phyloP scores from a whole-genome alignment of 2,329 filamentous ascomycete genomes.

The Exophiala dermatitidis region DNA sequence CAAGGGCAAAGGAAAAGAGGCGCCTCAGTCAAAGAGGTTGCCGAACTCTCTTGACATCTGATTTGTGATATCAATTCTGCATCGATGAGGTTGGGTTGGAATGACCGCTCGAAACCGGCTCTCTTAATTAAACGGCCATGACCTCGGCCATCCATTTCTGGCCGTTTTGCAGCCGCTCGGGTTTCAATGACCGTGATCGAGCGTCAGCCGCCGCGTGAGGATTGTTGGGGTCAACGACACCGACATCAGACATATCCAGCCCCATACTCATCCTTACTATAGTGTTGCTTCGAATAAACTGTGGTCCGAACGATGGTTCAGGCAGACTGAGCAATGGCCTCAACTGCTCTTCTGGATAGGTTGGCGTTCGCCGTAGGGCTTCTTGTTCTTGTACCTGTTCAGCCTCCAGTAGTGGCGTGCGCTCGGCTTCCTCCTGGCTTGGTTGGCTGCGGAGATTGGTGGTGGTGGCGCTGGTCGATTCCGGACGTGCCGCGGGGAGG shows the following conservation, averaged over 20 bases:
- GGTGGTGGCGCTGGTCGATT: not conserved
- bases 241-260: too few species aligned
- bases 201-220: not conserved
- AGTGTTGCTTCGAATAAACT: conserved; percentile 5
- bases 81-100: not conserved
- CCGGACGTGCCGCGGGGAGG: not conserved
- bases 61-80: too few species aligned
- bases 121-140: conserved; percentile 4
- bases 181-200: not conserved
- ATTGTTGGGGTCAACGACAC: too few species aligned
- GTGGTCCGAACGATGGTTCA: conserved; percentile 3
- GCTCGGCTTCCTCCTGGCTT: not conserved
- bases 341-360: not conserved
- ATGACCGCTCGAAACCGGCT: not conserved
- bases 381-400: not conserved
- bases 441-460: too few species aligned
- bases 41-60: too few species aligned
- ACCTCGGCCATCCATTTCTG: conserved; percentile 11
- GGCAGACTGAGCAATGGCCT: conserved; percentile 1
- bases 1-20: too few species aligned
- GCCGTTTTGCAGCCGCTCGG: not conserved
- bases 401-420: not conserved
- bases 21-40: too few species aligned
- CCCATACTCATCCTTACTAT: not conserved
- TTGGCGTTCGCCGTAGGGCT: not conserved